Evolutionary conservation across 345 rosid genomes (phyloP).

Genomic region (Cardamine chenopodiifolia): DNA sequence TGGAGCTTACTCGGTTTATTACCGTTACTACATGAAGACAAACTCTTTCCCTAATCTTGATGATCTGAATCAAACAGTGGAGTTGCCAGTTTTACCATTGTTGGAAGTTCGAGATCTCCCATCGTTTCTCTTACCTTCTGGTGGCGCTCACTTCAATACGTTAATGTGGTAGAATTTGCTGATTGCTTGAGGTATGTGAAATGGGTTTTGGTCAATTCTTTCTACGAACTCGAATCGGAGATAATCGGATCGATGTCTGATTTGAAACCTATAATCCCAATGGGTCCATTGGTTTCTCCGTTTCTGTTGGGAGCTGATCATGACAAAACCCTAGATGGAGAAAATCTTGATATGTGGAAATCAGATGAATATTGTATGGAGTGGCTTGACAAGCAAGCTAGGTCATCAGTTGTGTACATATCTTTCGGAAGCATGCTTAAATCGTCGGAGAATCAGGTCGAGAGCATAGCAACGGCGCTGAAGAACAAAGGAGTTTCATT

Average conservation of each 20-base stretch:
- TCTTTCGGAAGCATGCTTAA: conserved; percentile 58
- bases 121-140: conserved; percentile 47
- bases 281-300: conserved; percentile 68
- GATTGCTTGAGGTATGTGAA: conserved; percentile 45
- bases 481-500: conserved; percentile 46
- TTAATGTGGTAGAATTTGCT: conserved; percentile 34
- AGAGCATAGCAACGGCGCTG: conserved; percentile 50
- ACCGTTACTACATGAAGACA: conserved; percentile 44
- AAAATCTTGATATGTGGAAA: conserved; percentile 46
- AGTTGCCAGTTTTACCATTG: conserved; percentile 50
- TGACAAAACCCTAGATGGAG: background rate
- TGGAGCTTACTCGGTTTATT: conserved; percentile 49
- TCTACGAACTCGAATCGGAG: conserved; percentile 55
- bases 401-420: conserved; percentile 59
- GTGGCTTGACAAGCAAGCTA: conserved; percentile 57
- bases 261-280: conserved; percentile 41
- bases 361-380: conserved; percentile 49
- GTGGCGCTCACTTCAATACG: background rate
- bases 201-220: conserved; percentile 60
- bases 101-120: conserved; percentile 55
- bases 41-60: conserved; percentile 43
- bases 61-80: conserved; percentile 30
- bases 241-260: conserved; percentile 40
- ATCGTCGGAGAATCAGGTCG: conserved; percentile 43
- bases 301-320: conserved; percentile 41